Evolutionary conservation across 1,284 basidiomycete species (phyloP), one percentile per base, ranked within the genome.

Genomic region (Microbotryum silenes-acaulis): DNA sequence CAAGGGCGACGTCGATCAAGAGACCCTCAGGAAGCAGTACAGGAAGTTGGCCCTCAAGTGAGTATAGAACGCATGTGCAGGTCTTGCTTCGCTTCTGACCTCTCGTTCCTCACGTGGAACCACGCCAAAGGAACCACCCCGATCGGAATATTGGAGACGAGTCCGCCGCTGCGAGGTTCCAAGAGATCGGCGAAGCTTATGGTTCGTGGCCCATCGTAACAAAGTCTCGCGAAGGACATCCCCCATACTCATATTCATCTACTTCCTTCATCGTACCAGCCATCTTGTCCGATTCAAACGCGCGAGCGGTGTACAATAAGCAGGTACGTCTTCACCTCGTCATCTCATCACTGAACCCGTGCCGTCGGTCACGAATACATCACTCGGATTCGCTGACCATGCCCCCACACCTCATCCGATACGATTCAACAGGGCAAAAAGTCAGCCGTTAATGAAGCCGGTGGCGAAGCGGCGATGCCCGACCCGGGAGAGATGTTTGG

Each of bases 11-110:
- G 60, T 56, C 4, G 53, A 57, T 10, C 65, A 67, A 5, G 62
- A 55, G 1, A 45, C 47, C 21, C 51, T 69, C 50, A 65, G 65
- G 70, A 98, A 97, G 81, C 91, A 90, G 1, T 97, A 97, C 77
- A 81, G 94, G 67, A 96, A 89, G 76, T 86, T 88, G 66, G 93
- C 94, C 25, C 93, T 97, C 81, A 89, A 89, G 81, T 91, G 91
- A 42, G 37, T 18, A 4, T 16, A 18, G 62, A 71, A 80, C 74
- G 69, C 72, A 7, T 74, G 75, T 67, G 14, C 47, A 47, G 45
- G 3, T 29, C 42, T 50, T 9, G 25, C 6, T 23, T 14, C 37
- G 33, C 21, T 31, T 3, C n/a, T 49, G n/a, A 31, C 31, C 31
- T 31, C 31, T 31, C 9, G 31, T 31, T 31, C 9, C 31, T 9